Percentiles rank a stretch among this genome's conserved stretches.
Conservation (phyloP, 2,329 filamentous ascomycete genomes). For the Bipolaris zeicola region DNA sequence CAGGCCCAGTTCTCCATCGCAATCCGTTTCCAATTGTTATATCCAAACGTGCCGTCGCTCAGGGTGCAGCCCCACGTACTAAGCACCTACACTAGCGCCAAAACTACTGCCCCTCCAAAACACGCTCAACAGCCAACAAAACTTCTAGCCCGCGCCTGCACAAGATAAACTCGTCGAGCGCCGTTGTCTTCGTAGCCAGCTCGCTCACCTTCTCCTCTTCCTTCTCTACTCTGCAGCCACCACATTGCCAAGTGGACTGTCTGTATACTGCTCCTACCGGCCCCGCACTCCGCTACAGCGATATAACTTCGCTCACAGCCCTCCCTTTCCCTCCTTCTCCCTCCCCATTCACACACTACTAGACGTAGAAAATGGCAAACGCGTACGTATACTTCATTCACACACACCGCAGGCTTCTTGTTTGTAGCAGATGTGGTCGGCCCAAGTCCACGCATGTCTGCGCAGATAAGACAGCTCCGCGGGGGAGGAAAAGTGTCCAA, state of each 20-base stretch:
- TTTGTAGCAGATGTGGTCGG: not conserved
- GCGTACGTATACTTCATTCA: slow-evolving; percentile 59
- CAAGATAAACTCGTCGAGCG: slow-evolving; percentile 30
- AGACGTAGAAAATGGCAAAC: slow-evolving; percentile 61
- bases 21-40: slow-evolving; percentile 22
- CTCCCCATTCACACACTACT: not conserved
- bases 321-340: slow-evolving; percentile 3
- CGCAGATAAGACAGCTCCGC: slow-evolving; percentile 1
- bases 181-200: slow-evolving; percentile 16
- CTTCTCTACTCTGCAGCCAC: slow-evolving; percentile 4
- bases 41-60: slow-evolving; percentile 23
- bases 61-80: slow-evolving; percentile 33
- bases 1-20: slow-evolving; percentile 9
- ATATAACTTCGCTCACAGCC: slow-evolving; percentile 16
- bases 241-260: slow-evolving; percentile 19
- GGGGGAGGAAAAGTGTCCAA: not conserved
- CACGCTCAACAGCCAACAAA: slow-evolving; percentile 33
- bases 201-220: slow-evolving; percentile 4
- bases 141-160: slow-evolving; percentile 23
- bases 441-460: not conserved
- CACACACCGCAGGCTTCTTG: not conserved
- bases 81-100: slow-evolving; percentile 25
- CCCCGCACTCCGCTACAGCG: slow-evolving; percentile 23
- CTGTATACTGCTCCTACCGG: slow-evolving; percentile 19
- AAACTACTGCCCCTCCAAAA: slow-evolving; percentile 29